A percentile compares a stretch with the other conserved stretches of the same genome.
phyloP scores from a whole-genome alignment of 148 eudicot species.

The Cornus suecica region DNA sequence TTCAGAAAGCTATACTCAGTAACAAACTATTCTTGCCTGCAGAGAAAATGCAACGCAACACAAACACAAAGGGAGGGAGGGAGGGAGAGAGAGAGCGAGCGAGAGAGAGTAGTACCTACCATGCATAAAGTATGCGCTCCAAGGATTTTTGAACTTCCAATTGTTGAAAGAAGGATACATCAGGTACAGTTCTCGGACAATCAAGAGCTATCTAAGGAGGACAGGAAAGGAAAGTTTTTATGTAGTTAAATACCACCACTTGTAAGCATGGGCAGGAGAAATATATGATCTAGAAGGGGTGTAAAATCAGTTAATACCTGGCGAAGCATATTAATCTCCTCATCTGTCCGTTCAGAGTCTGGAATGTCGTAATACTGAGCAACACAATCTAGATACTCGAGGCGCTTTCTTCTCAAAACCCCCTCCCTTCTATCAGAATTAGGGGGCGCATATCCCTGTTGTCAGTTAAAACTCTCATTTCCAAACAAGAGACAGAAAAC shows the following conservation, averaged over 20 bases:
- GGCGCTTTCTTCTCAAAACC: constrained; percentile 93
- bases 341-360: constrained; percentile 87
- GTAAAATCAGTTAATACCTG: constrained; percentile 48
- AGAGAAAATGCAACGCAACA: background rate
- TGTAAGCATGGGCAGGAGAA: constrained; percentile 1
- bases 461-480: constrained; percentile 70
- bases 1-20: too few relatives aligned
- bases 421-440: constrained; percentile 99
- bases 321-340: constrained; percentile 97
- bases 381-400: constrained; percentile 86
- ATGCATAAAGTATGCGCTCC: constrained; percentile 92
- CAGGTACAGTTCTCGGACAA: constrained; percentile 98
- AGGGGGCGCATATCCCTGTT: constrained; percentile 99
- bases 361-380: constrained; percentile 88
- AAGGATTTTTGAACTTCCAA: constrained; percentile 79
- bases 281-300: constrained; percentile 1
- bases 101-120: constrained; percentile 44
- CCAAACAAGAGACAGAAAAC: constrained; percentile 18
- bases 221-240: constrained; percentile 12
- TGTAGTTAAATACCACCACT: constrained; percentile 3
- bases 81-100: background rate
- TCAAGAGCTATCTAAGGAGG: constrained; percentile 75
- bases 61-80: background rate
- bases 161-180: constrained; percentile 92
- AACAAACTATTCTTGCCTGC: background rate